phyloP scores from a whole-genome alignment of 768 basidiomycete species.

The Amanita fuliginea region DNA sequence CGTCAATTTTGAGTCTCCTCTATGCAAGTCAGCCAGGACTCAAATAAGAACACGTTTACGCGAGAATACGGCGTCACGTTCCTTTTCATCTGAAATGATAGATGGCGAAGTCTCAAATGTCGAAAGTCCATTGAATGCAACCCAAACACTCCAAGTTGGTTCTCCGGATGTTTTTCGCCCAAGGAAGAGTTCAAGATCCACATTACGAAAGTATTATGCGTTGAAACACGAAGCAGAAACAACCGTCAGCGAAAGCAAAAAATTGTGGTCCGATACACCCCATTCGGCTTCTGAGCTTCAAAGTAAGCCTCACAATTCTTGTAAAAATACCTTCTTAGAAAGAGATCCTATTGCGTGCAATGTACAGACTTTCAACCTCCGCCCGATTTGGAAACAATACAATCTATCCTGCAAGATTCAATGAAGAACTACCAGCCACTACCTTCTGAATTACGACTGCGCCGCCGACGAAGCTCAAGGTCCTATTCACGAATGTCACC shows the following conservation, averaged over 20 bases:
- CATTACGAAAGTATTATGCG: not conserved
- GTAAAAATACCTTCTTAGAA: not conserved
- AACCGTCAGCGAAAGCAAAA: slow-evolving; percentile 1
- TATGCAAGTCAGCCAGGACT: not conserved
- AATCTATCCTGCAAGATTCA: slow-evolving; percentile 2
- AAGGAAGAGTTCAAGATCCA: not conserved
- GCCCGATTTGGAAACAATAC: no score
- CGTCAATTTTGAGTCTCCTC: not conserved
- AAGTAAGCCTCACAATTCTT: not conserved
- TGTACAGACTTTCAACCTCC: no score
- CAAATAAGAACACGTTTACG: not conserved
- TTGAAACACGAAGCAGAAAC: slow-evolving; percentile 1
- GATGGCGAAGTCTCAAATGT: not conserved
- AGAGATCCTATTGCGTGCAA: not conserved
- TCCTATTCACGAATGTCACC: not conserved
- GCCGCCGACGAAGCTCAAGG: not conserved
- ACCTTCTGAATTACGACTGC: not conserved
- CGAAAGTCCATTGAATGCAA: not conserved
- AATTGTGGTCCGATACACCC: slow-evolving; percentile 3
- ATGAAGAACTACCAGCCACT: slow-evolving; percentile 1
- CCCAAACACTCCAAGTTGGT: not conserved
- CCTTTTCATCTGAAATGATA: not conserved
- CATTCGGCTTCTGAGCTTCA: not conserved
- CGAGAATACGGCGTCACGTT: not conserved
- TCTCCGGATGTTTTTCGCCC: not conserved